Conservation (phyloP, 2,329 filamentous ascomycete species). For the Tolypocladium sp. region DNA sequence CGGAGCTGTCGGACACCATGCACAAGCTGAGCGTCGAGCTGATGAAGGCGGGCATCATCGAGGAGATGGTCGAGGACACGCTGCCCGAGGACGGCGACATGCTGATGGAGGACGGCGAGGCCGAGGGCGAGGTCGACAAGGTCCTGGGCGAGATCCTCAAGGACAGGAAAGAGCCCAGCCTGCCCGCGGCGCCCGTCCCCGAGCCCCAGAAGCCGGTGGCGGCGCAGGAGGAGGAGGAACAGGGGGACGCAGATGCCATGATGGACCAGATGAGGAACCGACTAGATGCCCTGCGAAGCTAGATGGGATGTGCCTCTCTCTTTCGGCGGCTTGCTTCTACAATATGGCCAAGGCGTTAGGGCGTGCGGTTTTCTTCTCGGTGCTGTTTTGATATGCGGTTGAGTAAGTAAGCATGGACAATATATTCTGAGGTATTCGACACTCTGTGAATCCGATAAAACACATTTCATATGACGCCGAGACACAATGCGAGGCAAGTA, state of each 20-base stretch:
- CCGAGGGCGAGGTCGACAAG: slow-evolving; percentile 79
- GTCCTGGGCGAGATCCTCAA: slow-evolving; percentile 85
- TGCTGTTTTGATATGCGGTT: background rate
- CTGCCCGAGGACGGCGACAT: slow-evolving; percentile 66
- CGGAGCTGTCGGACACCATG: slow-evolving; percentile 85
- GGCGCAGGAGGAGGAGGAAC: slow-evolving; percentile 63
- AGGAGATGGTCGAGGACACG: slow-evolving; percentile 90
- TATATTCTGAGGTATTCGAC: background rate
- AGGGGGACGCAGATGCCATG: slow-evolving; percentile 81
- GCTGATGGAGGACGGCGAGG: slow-evolving; percentile 69
- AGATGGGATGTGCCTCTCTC: background rate
- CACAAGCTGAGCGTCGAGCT: slow-evolving; percentile 76
- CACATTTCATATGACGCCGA: background rate
- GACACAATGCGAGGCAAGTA: background rate
- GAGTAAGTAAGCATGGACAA: background rate
- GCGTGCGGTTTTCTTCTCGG: background rate
- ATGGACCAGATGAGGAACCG: slow-evolving; percentile 91
- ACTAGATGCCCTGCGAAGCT: slow-evolving; percentile 86
- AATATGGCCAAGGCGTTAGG: background rate
- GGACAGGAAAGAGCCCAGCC: slow-evolving; percentile 57
- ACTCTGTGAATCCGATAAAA: background rate
- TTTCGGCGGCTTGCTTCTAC: background rate
- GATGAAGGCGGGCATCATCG: slow-evolving; percentile 91
- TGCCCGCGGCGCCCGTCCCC: slow-evolving; percentile 46
- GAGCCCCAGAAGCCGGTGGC: slow-evolving; percentile 43